phyloP scores from a whole-genome alignment of 352 stramenopile species.

The Phytopythium litorale region DNA sequence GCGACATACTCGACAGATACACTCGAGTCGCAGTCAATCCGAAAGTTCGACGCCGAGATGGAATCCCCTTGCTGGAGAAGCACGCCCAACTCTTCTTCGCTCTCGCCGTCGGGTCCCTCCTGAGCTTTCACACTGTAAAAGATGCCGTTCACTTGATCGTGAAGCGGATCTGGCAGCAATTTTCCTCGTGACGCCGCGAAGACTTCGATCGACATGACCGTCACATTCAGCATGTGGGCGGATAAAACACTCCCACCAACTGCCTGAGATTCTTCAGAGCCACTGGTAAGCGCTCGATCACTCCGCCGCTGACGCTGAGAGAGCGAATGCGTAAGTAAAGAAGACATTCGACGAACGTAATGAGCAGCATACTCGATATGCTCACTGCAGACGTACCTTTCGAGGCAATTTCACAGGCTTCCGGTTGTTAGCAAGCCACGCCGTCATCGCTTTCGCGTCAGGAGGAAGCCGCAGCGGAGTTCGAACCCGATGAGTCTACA shows the following conservation, averaged over 20 bases:
- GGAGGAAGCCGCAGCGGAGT: constrained; percentile 38
- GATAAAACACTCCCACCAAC: constrained; percentile 8
- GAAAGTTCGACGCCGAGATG: constrained; percentile 1
- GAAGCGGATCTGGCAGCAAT: constrained; percentile 67
- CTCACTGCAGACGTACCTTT: constrained; percentile 17
- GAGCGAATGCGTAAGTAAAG: neutral
- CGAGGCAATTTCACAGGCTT: constrained; percentile 1
- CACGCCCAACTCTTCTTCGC: constrained; percentile 21
- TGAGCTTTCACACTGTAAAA: constrained; percentile 73
- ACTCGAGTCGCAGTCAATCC: neutral
- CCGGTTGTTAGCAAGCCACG: constrained; percentile 27
- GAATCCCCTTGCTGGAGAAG: neutral
- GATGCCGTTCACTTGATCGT: constrained; percentile 59
- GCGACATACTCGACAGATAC: constrained; percentile 11
- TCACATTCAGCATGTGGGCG: constrained; percentile 61
- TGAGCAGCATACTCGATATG: neutral
- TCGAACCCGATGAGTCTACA: constrained; percentile 30
- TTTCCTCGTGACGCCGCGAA: constrained; percentile 47
- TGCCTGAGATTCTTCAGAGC: constrained; percentile 4
- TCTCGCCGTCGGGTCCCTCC: constrained; percentile 54
- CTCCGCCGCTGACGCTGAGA: neutral
- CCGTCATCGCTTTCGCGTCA: constrained; percentile 17
- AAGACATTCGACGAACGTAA: neutral
- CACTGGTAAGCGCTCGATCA: neutral
- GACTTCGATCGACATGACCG: constrained; percentile 75